phyloP scores from a whole-genome alignment of 176 grass and related monocot genomes.

The Triticum dicoccoides region DNA sequence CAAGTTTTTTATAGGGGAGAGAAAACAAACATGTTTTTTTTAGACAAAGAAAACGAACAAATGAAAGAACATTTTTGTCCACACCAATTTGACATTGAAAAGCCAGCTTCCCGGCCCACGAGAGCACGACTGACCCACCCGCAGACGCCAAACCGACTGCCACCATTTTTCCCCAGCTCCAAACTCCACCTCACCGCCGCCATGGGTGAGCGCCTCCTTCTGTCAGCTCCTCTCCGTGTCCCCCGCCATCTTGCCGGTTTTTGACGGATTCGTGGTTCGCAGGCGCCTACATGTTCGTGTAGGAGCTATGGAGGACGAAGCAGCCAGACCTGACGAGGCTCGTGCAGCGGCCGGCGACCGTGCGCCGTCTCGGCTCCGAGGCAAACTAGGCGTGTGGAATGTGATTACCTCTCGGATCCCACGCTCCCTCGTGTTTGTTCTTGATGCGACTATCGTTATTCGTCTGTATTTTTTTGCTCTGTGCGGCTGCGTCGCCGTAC shows the following conservation, averaged over 20 bases:
- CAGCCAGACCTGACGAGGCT: slow-evolving; percentile 71
- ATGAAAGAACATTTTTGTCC: no score
- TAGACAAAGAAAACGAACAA: no score
- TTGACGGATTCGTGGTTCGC: not conserved
- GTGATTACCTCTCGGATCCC: slow-evolving; percentile 1
- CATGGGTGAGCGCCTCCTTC: slow-evolving; percentile 34
- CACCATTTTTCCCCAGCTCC: not conserved
- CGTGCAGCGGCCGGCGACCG: slow-evolving; percentile 59
- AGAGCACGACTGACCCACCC: not conserved
- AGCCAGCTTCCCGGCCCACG: not conserved
- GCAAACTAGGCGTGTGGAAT: slow-evolving; percentile 53
- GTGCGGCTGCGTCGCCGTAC: not conserved
- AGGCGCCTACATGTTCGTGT: slow-evolving; percentile 81
- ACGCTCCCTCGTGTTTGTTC: not conserved
- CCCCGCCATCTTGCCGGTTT: not conserved
- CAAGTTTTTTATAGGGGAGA: no score
- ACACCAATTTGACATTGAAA: not conserved
- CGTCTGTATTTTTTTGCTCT: not conserved
- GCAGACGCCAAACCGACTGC: slow-evolving; percentile 7
- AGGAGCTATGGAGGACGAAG: slow-evolving; percentile 87
- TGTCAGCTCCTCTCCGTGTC: no score
- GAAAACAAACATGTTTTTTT: no score
- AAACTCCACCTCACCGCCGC: not conserved
- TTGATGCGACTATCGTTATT: not conserved
- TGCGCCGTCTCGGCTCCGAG: slow-evolving; percentile 74